Percentiles rank a stretch among this genome's conserved stretches.
phyloP scores from a whole-genome alignment of 805 yeast genomes.

The Aciculoconidium aculeatum region DNA sequence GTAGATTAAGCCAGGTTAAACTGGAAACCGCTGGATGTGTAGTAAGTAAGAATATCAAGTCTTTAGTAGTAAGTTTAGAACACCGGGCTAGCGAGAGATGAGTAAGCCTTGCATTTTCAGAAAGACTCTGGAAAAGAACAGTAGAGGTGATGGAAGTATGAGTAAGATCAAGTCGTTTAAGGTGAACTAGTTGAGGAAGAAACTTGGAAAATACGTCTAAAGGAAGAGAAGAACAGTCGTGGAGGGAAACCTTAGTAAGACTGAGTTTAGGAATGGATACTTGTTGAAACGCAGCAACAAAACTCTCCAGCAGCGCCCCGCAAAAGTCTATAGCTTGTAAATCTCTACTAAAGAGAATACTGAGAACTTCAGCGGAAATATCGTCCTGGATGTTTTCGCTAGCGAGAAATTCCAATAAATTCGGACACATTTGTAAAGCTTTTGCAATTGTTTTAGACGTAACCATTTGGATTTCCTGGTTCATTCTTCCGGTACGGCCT shows the following conservation, averaged over 20 bases:
- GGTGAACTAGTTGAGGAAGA: slow-evolving; percentile 48
- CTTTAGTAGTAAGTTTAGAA: slow-evolving; percentile 65
- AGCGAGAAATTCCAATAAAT: slow-evolving; percentile 72
- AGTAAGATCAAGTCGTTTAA: slow-evolving; percentile 69
- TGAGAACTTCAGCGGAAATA: slow-evolving; percentile 54
- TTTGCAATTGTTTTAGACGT: slow-evolving; percentile 65
- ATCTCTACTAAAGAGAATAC: slow-evolving; percentile 46
- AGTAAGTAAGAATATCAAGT: slow-evolving; percentile 60
- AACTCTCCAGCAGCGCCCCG: slow-evolving; percentile 68
- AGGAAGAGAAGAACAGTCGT: slow-evolving; percentile 80
- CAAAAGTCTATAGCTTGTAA: slow-evolving; percentile 79
- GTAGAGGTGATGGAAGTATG: slow-evolving; percentile 73
- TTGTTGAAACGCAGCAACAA: slow-evolving; percentile 52
- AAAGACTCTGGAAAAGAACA: slow-evolving; percentile 47
- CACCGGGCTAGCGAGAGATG: slow-evolving; percentile 58
- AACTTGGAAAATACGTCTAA: slow-evolving; percentile 48
- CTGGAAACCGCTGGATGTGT: slow-evolving; percentile 61
- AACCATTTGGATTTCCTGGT: slow-evolving; percentile 85
- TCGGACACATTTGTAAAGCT: slow-evolving; percentile 58
- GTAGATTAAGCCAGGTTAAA: slow-evolving; percentile 61
- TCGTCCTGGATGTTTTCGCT: slow-evolving; percentile 85
- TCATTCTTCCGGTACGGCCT: slow-evolving; percentile 87
- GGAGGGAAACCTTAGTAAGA: slow-evolving; percentile 58
- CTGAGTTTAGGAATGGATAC: slow-evolving; percentile 22
- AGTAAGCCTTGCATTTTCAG: slow-evolving; percentile 54